phyloP scores from a whole-genome alignment of 805 yeast species.

The Starmerella ratchasimensis region DNA sequence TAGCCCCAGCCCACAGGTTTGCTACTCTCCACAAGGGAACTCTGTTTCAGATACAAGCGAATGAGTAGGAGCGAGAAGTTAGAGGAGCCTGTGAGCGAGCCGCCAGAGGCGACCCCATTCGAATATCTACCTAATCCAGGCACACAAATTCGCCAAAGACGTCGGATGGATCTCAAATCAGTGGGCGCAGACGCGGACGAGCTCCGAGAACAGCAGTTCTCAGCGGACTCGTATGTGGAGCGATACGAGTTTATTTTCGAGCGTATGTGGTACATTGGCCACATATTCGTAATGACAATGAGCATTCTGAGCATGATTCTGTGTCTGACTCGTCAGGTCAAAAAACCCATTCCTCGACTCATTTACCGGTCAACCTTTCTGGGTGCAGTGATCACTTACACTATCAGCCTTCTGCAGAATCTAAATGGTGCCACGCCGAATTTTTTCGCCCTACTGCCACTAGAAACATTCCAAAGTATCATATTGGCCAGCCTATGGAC shows the following conservation, averaged over 20 bases:
- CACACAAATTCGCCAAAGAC: background rate
- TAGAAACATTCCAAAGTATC: slow-evolving; percentile 63
- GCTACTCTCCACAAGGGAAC: no score
- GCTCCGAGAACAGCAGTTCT: background rate
- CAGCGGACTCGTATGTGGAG: slow-evolving; percentile 5
- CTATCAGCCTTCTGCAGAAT: slow-evolving; percentile 26
- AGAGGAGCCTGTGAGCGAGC: no score
- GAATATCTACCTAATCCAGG: slow-evolving; percentile 7
- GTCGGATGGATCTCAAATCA: background rate
- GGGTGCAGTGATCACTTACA: slow-evolving; percentile 18
- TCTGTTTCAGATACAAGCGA: no score
- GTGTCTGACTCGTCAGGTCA: slow-evolving; percentile 20
- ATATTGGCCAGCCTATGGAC: slow-evolving; percentile 41
- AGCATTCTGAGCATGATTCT: slow-evolving; percentile 10
- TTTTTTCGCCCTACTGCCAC: slow-evolving; percentile 47
- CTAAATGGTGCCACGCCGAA: slow-evolving; percentile 51
- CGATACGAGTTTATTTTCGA: slow-evolving; percentile 5
- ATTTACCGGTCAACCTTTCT: slow-evolving; percentile 22
- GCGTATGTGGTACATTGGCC: slow-evolving; percentile 15
- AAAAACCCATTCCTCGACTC: slow-evolving; percentile 17
- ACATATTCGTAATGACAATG: slow-evolving; percentile 6
- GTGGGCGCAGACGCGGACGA: background rate
- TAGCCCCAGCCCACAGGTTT: no score
- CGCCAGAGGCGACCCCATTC: background rate
- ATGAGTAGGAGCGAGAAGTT: no score